Evolutionary conservation across 148 eudicot species (phyloP).

Genomic region (Chenopodium suecicum): DNA sequence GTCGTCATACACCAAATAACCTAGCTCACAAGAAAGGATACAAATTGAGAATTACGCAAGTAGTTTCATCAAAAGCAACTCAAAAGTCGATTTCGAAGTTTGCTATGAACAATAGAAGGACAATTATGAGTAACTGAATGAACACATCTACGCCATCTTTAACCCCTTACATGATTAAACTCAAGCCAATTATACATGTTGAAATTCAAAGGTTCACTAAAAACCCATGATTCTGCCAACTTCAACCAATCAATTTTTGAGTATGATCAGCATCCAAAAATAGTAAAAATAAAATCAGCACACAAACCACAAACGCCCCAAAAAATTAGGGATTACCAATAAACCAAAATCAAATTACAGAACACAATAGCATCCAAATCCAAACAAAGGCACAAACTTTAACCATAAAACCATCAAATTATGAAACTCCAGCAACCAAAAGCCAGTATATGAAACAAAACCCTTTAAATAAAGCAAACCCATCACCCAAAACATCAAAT

Average conservation of each 20-base stretch:
- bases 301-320: not conserved
- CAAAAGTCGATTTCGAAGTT: not conserved
- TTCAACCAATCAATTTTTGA: not conserved
- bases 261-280: not conserved
- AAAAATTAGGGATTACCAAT: not conserved
- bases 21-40: not conserved
- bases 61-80: not conserved
- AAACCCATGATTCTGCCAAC: not conserved
- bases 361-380: not conserved
- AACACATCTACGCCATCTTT: not conserved
- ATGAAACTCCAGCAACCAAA: conserved; percentile 16
- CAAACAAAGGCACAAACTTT: not conserved
- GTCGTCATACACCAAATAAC: not conserved
- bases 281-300: not conserved
- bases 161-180: not conserved
- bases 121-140: not conserved
- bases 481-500: conserved; percentile 14
- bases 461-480: not conserved
- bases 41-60: not conserved
- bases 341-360: conserved; percentile 1
- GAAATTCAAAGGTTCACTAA: not conserved
- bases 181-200: not conserved
- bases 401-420: not conserved
- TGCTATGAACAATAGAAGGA: not conserved
- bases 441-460: not conserved